These are phyloP conservation scores for Cercophora sp. DNA, from an alignment of 495 filamentous ascomycete genomes.

Conservation along the genomic window DNA sequence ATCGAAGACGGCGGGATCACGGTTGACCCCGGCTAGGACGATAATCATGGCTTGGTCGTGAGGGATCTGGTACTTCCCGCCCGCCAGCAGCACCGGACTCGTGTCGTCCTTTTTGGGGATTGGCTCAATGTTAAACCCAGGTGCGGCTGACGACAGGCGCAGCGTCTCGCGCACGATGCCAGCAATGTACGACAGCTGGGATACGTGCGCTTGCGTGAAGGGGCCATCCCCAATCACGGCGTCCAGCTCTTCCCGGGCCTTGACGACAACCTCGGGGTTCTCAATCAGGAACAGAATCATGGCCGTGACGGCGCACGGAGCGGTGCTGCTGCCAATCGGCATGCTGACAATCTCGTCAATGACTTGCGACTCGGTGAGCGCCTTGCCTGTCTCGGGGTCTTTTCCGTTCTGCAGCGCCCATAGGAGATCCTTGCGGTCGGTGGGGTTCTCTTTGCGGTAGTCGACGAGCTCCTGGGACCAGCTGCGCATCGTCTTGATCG, in stretches of 20 bases:
- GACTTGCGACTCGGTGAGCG: conserved; percentile 55
- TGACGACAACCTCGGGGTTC: conserved; percentile 54
- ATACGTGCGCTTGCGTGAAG: conserved; percentile 52
- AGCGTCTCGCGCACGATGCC: conserved; percentile 63
- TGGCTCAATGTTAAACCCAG: conserved; percentile 61
- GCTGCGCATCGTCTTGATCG: conserved; percentile 49
- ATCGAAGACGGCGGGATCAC: conserved; percentile 63
- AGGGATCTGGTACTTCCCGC: conserved; percentile 64
- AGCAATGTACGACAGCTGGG: conserved; percentile 59
- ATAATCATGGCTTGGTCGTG: conserved; percentile 58
- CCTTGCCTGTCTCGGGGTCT: conserved; percentile 62
- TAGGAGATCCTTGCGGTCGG: conserved; percentile 63
- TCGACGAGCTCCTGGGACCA: conserved; percentile 56
- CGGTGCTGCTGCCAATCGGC: conserved; percentile 44
- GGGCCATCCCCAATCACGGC: conserved; percentile 51
- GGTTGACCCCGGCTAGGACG: conserved; percentile 57
- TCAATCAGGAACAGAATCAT: conserved; percentile 58
- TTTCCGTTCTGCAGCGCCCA: conserved; percentile 60
- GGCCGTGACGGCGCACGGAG: conserved; percentile 49
- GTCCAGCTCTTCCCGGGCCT: conserved; percentile 66
- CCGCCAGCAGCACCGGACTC: conserved; percentile 41
- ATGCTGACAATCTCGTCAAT: conserved; percentile 65
- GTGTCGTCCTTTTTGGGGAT: conserved; percentile 46
- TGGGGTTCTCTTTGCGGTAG: conserved; percentile 52
- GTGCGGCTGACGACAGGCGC: conserved; percentile 60